Evolutionary conservation across 2,329 filamentous ascomycete species (phyloP), one percentile per base, ranked within the genome.

Genomic region (Elsinoe batatas): DNA sequence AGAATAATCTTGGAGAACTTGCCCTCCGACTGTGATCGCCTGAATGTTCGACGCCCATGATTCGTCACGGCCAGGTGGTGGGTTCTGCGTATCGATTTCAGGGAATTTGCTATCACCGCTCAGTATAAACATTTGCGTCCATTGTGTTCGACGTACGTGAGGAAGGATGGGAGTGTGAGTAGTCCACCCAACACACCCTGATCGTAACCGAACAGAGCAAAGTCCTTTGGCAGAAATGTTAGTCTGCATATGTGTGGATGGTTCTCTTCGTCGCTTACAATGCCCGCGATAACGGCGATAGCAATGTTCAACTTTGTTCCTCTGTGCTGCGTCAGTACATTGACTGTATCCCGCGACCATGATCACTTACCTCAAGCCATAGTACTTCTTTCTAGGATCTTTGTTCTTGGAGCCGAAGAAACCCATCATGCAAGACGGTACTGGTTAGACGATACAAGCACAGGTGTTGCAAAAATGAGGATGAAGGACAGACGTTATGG

Each of bases 131-230:
- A 18, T 12, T 12, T 15, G 4, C 4, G 8, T 17, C 3, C n/a
- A 37, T 3, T 26, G 33, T 13, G 46, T 12, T 26, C 5, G 13
- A 20, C 47, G 11, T 67, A 67, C 50, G 66, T 68, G 37, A 66
- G 63, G 61, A 75, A 75, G 0, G 68, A 70, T 0, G 66, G 56
- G 4, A 74, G 64, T 5, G 69, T 71, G 53, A 75, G 63, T 2
- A 75, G 66, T 56, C 72, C 73, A 44, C 72, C 72, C 12, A 71
- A 69, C 3, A 74, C 71, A 65, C 71, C 72, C 17, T 57, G 57
- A 49, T 58, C 58, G 49, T 58, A 59, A 43, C 57, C 57, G 32
- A 57, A 56, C 22, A 59, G 51, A 8, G 44, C 54, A 40, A 55
- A 55, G 35, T 56, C 57, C 33, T 44, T 50, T 30, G 26, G 7